phyloP scores from a whole-genome alignment of 2,329 filamentous ascomycete genomes.

The Cordyceps fumosorosea region DNA sequence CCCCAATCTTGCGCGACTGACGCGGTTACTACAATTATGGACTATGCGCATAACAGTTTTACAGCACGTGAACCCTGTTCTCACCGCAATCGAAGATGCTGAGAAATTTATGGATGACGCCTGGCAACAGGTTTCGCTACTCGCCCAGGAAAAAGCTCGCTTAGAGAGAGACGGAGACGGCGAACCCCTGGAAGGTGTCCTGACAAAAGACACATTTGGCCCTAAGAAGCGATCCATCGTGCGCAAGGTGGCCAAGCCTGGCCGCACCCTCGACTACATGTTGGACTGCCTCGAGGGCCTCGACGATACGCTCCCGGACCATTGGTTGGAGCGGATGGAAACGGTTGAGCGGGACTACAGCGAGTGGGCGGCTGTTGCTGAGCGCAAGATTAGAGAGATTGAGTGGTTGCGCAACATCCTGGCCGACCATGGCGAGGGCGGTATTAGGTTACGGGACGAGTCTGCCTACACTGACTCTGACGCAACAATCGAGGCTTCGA shows the following conservation, averaged over 20 bases:
- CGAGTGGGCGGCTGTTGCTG: constrained; percentile 73
- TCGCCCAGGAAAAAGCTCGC: constrained; percentile 14
- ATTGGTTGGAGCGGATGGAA: constrained; percentile 86
- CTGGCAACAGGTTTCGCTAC: constrained; percentile 53
- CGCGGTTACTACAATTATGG: constrained; percentile 71
- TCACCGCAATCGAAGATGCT: constrained; percentile 59
- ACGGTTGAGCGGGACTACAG: constrained; percentile 68
- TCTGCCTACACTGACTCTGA: neutral
- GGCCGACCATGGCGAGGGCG: neutral
- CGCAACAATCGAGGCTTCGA: neutral
- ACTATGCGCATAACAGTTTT: constrained; percentile 68
- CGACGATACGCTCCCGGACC: constrained; percentile 75
- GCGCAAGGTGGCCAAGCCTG: constrained; percentile 62
- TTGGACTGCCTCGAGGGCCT: constrained; percentile 80
- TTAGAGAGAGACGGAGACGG: constrained; percentile 17
- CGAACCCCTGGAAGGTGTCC: constrained; percentile 10
- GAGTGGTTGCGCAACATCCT: constrained; percentile 38
- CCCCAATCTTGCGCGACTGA: constrained; percentile 70
- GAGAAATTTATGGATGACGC: constrained; percentile 59
- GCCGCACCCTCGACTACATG: constrained; percentile 72
- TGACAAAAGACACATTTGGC: constrained; percentile 43
- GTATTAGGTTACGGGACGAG: neutral
- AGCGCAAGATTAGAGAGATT: constrained; percentile 63
- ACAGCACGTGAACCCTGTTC: constrained; percentile 62
- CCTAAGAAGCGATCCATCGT: constrained; percentile 60